Base-by-base conservation (phyloP, 2,329 filamentous ascomycete genomes). In the Trichoderma afroharzianum region DNA sequence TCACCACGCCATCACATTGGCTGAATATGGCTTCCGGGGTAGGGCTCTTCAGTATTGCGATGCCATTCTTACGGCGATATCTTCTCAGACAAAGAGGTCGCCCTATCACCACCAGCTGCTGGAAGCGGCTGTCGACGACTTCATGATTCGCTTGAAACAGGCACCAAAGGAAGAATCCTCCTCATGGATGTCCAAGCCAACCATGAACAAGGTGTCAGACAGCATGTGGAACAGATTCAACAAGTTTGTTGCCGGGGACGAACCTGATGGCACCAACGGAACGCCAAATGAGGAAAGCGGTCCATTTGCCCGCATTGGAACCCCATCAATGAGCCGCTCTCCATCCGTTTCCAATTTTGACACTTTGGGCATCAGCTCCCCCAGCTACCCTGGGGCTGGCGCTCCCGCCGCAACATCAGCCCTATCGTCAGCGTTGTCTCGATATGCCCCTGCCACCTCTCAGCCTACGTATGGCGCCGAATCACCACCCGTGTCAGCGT, bases 31-130 rank as follows among this genome's bases (percentile, higher is more conserved):
- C 1, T 88, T 91, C 75, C 90, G 91, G 72, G 88, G 91, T 62
- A 95, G 97, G 80, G 95, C 97, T 1, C 87, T 97, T 76, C 90
- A 93, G 72, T 99, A 99, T 78, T 98, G 95, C 80, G 95, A 98
- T 76, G 88, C 91, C 7, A 95, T 99, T 75, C 87, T 88, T 43
- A 83, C 88, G 14, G 89, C 93, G 0, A 92, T 97, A 73, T 92
- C 91, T 63, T 88, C 93, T 5, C 94, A 93, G 75, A 97, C 94
- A 0, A 92, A 92, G 78, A 86, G 92, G 43, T 98, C 95, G 6
- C 91, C 91, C 3, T 98, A 99, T 81, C 93, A 98, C 79, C 91
- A 98, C 77, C 84, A 87, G 15, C 82, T 90, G 33, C 86, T 99
- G 58, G 90, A 96, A 73, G 85, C 88, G 12, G 88, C 90, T 33